A percentile compares a stretch with the other conserved stretches of the same genome.
Conservation (phyloP, 148 eudicot genomes). For the Rhododendron molle region DNA sequence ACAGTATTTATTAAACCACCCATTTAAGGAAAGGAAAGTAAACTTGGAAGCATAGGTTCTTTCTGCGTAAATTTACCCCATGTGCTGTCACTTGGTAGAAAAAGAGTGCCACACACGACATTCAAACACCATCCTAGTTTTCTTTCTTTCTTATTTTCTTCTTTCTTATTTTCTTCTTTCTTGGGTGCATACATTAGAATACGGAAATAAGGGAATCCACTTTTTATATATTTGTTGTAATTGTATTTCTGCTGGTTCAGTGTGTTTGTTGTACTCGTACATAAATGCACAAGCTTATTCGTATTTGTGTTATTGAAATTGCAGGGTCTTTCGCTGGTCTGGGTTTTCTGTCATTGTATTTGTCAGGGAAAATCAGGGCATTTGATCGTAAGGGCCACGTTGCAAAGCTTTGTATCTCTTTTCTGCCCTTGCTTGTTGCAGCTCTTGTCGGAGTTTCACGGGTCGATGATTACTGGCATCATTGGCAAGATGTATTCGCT, state of each 20-base stretch:
- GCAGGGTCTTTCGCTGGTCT: conserved; percentile 95
- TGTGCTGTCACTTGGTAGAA: neutral
- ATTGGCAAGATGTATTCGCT: conserved; percentile 95
- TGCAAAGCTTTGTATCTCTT: conserved; percentile 72
- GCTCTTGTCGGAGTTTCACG: conserved; percentile 80
- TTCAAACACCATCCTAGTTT: neutral
- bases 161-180: too few relatives aligned
- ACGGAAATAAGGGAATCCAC: neutral
- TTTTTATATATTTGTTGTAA: neutral
- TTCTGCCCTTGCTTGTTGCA: conserved; percentile 61
- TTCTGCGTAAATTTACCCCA: neutral
- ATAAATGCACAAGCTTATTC: neutral
- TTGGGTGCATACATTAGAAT: neutral
- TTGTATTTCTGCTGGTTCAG: neutral
- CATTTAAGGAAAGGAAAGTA: neutral
- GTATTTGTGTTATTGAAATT: neutral
- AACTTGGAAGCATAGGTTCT: neutral
- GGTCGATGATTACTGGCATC: conserved; percentile 98
- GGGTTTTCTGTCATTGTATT: conserved; percentile 65
- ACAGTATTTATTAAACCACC: neutral
- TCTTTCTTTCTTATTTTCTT: too few relatives aligned
- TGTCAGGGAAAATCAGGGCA: conserved; percentile 63
- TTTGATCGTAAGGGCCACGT: conserved; percentile 77
- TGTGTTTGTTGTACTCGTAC: neutral
- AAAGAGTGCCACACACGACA: neutral